Percentiles rank a stretch among this genome's conserved stretches.
Conservation (phyloP, 352 stramenopile species). For the Pythium rishiriense region DNA sequence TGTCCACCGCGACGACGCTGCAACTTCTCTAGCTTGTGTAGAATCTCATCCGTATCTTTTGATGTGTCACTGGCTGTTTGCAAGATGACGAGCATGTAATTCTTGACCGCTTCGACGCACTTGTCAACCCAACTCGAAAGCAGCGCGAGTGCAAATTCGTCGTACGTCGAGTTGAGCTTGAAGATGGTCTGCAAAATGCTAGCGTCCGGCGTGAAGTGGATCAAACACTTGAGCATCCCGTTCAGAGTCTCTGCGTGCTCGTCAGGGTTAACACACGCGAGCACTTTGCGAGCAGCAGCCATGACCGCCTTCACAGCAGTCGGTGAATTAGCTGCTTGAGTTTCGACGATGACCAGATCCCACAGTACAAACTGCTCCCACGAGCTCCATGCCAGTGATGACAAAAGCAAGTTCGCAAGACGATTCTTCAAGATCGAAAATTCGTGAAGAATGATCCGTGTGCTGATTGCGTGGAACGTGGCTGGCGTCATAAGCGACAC, state of each 20-base stretch:
- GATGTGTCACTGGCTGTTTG: constrained; percentile 35
- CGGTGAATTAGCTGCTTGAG: constrained; percentile 42
- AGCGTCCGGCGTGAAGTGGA: constrained; percentile 65
- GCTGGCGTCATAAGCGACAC: constrained; percentile 60
- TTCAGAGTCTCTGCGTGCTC: constrained; percentile 74
- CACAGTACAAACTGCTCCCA: constrained; percentile 84
- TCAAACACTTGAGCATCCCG: constrained; percentile 72
- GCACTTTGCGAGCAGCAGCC: constrained; percentile 71
- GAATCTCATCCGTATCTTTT: constrained; percentile 54
- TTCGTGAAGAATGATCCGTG: constrained; percentile 68
- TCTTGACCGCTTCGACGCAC: constrained; percentile 57
- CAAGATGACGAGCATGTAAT: constrained; percentile 51
- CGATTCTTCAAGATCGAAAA: constrained; percentile 75
- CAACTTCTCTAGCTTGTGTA: constrained; percentile 65
- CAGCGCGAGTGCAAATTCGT: constrained; percentile 66
- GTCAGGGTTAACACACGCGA: constrained; percentile 70
- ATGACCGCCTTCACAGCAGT: constrained; percentile 51
- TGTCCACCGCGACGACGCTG: constrained; percentile 38
- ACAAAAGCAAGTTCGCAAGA: constrained; percentile 67
- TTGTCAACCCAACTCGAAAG: constrained; percentile 74
- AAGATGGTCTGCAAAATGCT: constrained; percentile 76
- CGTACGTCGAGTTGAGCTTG: constrained; percentile 64
- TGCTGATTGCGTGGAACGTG: constrained; percentile 59
- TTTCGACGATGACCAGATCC: constrained; percentile 74
- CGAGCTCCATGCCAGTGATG: constrained; percentile 79